Base-by-base conservation (phyloP, 2,329 filamentous ascomycete species). In the Botrytis medusae region DNA sequence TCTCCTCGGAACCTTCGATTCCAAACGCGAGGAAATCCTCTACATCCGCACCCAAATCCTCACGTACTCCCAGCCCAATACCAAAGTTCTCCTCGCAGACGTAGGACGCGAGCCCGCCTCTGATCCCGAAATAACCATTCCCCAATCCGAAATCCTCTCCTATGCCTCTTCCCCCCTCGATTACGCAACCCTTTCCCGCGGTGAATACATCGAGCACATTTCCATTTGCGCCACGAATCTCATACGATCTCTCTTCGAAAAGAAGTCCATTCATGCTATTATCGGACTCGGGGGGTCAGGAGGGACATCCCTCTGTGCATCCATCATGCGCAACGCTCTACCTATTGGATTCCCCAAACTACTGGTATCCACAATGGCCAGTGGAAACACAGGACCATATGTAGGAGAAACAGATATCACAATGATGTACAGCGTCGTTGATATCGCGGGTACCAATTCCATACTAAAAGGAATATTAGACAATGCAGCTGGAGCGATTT, bases 381-480 rank as follows among this genome's bases (percentile, higher is more conserved):
- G 88, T 46, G 90, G 91, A 4, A 88, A 93, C 75, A 89, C 89
- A 1, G 86, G 85, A 0, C 86, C 87, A 0, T 87, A 91, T n/a
- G 84, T 93, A 1, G 90, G 87, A 59, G 90, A 92, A 80, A 88
- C 87, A 0, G 91, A 93, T 75, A 90, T 93, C 64, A 87, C 87
- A 0, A 86, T 93, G 82, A 91, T 92, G 87, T 91, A 92, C 77
- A 90, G 87, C 25, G 89, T 93, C 1, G 91, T 93, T 22, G 91
- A 93, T 73, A 86, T 93, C 69, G 89, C 91, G 1, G 91, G 91
- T 0, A 80, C 88, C 16, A 93, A 93, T 74, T 81, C 84, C 2
- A 82, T 93, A 4, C 81, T 93, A 22, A 84, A 84, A 10, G 82
- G 83, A 2, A 86, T 93, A 0, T 80, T 93, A 10, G 81, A 83